Conservation (phyloP, 2,329 filamentous ascomycete genomes). For the Fusarium austroafricanum region DNA sequence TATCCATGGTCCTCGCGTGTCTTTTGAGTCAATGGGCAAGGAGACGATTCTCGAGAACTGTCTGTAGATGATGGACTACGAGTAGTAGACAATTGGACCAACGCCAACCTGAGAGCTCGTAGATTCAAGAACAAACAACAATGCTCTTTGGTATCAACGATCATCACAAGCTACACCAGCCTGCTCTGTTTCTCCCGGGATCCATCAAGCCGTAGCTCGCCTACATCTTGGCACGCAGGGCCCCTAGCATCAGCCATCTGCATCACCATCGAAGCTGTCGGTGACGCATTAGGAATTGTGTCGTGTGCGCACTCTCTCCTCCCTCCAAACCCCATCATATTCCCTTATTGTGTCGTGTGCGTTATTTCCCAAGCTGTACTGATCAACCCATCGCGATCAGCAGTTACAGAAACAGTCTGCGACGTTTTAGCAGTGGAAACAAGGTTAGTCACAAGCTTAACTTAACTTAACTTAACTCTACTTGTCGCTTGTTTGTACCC, state of each 20-base stretch:
- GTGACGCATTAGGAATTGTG: slow-evolving; percentile 40
- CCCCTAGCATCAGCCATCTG: slow-evolving; percentile 6
- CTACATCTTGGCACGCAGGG: slow-evolving; percentile 23
- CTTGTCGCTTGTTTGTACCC: not conserved
- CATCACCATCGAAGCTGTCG: slow-evolving; percentile 22
- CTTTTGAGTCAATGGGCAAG: not conserved
- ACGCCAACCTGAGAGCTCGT: not conserved
- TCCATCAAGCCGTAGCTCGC: not conserved
- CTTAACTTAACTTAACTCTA: not conserved
- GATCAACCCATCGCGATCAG: slow-evolving; percentile 6
- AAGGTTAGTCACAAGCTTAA: slow-evolving; percentile 3
- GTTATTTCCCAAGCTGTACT: slow-evolving; percentile 2
- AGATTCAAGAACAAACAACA: not conserved
- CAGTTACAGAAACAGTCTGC: slow-evolving; percentile 24
- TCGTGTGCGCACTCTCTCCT: slow-evolving; percentile 34
- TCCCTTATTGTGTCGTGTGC: slow-evolving; percentile 3
- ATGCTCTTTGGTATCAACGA: not conserved
- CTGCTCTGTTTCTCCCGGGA: not conserved
- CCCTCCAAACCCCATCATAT: not conserved
- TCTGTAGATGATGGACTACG: not conserved
- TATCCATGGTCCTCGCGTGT: not conserved
- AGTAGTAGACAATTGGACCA: not conserved
- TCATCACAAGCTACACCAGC: not conserved
- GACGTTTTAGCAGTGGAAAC: slow-evolving; percentile 15
- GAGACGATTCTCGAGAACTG: not conserved